These are phyloP conservation scores for Naganishia vaughanmartiniae DNA, from an alignment of 768 basidiomycete genomes.

Conservation along the genomic window DNA sequence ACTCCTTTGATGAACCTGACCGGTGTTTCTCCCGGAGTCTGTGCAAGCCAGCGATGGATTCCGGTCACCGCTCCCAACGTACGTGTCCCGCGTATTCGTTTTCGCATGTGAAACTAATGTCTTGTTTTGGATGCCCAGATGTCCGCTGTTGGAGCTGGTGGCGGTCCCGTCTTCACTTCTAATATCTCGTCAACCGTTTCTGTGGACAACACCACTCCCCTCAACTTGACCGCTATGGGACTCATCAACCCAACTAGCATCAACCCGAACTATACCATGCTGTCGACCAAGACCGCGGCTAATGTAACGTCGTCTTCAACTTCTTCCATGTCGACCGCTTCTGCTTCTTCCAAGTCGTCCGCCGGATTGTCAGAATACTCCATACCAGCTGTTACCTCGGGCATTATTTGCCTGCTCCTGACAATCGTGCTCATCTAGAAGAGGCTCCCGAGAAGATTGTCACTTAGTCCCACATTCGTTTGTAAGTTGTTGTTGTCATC, in stretches of 20 bases:
- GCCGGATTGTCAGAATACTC: not conserved
- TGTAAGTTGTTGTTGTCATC: too few species aligned
- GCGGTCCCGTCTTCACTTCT: slow-evolving; percentile 53
- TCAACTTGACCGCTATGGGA: slow-evolving; percentile 29
- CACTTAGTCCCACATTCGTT: too few species aligned
- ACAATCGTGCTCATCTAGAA: not conserved
- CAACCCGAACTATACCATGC: slow-evolving; percentile 32
- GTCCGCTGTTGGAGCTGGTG: slow-evolving; percentile 55
- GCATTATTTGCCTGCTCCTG: not conserved
- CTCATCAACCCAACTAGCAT: slow-evolving; percentile 26
- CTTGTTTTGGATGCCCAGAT: not conserved
- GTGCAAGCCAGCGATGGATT: slow-evolving; percentile 51
- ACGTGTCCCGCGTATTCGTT: not conserved
- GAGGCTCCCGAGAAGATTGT: too few species aligned
- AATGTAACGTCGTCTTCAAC: not conserved
- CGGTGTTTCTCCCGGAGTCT: slow-evolving; percentile 54
- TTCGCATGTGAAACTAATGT: not conserved
- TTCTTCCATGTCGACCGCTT: not conserved
- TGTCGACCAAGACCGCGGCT: not conserved
- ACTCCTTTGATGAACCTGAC: slow-evolving; percentile 55
- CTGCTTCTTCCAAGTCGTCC: not conserved
- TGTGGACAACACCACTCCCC: slow-evolving; percentile 6
- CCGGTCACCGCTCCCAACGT: slow-evolving; percentile 57
- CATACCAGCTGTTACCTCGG: not conserved
- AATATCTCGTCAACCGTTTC: slow-evolving; percentile 4